These are phyloP conservation scores for Juglanconis juglandina DNA, from an alignment of 2,329 filamentous ascomycete species.

Conservation along the genomic window DNA sequence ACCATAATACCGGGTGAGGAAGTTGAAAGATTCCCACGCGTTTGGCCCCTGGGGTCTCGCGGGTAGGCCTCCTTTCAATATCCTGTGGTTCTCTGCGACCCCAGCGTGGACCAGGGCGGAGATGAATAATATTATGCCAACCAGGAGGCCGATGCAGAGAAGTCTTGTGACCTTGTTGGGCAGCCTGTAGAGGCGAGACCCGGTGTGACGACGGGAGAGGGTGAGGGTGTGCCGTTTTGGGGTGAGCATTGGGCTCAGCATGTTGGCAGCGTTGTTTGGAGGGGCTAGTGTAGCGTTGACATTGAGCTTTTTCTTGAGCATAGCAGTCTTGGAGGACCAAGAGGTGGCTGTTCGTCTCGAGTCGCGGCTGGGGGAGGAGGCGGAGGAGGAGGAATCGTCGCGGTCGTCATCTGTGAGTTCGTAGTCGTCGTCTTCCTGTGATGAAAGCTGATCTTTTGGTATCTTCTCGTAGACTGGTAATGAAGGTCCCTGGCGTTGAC, in stretches of 20 bases:
- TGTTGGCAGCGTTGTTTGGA: constrained; percentile 3
- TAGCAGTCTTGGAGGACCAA: constrained; percentile 39
- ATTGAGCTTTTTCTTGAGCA: constrained; percentile 29
- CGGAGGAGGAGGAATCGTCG: constrained; percentile 32
- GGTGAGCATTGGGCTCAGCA: constrained; percentile 17
- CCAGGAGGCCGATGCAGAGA: constrained; percentile 69
- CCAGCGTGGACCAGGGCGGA: constrained; percentile 71
- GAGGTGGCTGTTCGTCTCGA: constrained; percentile 53
- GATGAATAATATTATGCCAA: constrained; percentile 72
- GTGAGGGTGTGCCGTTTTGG: constrained; percentile 34
- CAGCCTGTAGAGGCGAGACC: constrained; percentile 54
- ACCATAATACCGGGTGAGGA: constrained; percentile 85
- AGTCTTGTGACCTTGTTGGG: constrained; percentile 74
- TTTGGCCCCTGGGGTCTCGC: constrained; percentile 62
- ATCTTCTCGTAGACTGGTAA: constrained; percentile 52
- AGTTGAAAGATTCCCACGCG: constrained; percentile 80
- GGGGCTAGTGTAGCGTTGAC: constrained; percentile 15
- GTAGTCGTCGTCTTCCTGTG: constrained; percentile 48
- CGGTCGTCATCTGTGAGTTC: constrained; percentile 37
- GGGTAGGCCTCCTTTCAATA: constrained; percentile 54
- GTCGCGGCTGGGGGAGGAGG: constrained; percentile 44
- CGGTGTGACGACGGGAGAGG: constrained; percentile 29
- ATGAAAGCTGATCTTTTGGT: constrained; percentile 46
- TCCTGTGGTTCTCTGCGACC: constrained; percentile 62
- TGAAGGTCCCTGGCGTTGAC: constrained; percentile 39